Percentiles rank a stretch among this genome's conserved stretches.
These are phyloP conservation scores for Saccharomycopsis capsularis DNA, from an alignment of 805 yeast species.

Conservation along the genomic window DNA sequence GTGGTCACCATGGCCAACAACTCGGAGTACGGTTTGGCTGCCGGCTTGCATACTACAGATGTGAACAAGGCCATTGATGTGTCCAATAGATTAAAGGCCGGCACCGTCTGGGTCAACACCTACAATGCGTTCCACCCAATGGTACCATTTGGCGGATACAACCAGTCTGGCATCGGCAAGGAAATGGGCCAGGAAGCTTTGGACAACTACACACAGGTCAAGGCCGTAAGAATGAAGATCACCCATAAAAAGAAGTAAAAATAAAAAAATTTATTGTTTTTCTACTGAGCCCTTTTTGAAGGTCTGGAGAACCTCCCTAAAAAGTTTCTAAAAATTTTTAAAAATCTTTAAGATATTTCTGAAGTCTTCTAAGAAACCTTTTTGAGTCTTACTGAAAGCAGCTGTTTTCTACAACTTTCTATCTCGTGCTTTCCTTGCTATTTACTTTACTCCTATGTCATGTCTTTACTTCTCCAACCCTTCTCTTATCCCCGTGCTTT, in stretches of 20 bases:
- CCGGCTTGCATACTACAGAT: constrained; percentile 79
- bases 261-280: too few species aligned
- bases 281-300: too few species aligned
- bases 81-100: constrained; percentile 69
- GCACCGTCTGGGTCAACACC: constrained; percentile 89
- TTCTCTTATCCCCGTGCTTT: too few species aligned
- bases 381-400: too few species aligned
- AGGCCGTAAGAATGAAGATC: constrained; percentile 60
- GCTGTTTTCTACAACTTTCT: too few species aligned
- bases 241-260: constrained; percentile 25
- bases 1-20: constrained; percentile 74
- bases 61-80: constrained; percentile 71
- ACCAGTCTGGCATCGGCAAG: constrained; percentile 87
- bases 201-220: constrained; percentile 76
- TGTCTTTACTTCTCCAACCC: too few species aligned
- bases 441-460: too few species aligned
- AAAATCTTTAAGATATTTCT: too few species aligned
- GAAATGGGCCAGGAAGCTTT: constrained; percentile 88
- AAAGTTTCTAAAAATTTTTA: too few species aligned
- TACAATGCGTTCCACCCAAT: constrained; percentile 81
- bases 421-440: too few species aligned
- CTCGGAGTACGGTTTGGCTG: constrained; percentile 80
- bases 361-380: too few species aligned
- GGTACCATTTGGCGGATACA: constrained; percentile 92
- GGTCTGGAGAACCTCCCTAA: too few species aligned